These are phyloP conservation scores for Lasiosphaeria miniovina DNA, from an alignment of 495 filamentous ascomycete species.

Conservation along the genomic window DNA sequence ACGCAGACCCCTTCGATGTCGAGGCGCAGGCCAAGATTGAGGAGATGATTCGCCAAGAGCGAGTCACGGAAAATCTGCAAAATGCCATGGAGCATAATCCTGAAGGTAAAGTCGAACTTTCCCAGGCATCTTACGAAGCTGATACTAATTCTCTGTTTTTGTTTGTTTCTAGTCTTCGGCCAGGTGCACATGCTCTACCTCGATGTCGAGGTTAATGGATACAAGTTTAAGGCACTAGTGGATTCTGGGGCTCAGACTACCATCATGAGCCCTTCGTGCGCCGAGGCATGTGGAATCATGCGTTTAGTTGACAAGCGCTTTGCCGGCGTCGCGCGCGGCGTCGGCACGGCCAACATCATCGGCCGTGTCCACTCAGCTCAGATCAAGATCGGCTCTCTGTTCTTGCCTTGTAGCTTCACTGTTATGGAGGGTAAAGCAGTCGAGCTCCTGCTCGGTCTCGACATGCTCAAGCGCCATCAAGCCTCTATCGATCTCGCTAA, in stretches of 20 bases:
- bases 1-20: slow-evolving; percentile 86
- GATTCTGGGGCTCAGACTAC: slow-evolving; percentile 97
- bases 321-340: slow-evolving; percentile 84
- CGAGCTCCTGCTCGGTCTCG: slow-evolving; percentile 88
- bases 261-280: slow-evolving; percentile 95
- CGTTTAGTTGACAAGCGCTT: slow-evolving; percentile 91
- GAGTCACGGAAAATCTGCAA: slow-evolving; percentile 89
- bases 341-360: slow-evolving; percentile 90
- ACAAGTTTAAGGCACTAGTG: slow-evolving; percentile 91
- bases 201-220: slow-evolving; percentile 89
- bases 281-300: slow-evolving; percentile 91
- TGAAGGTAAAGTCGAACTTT: slow-evolving; percentile 61
- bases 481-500: slow-evolving; percentile 83
- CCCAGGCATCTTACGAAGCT: neutral
- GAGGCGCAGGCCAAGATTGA: slow-evolving; percentile 92
- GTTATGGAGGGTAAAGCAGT: slow-evolving; percentile 99
- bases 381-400: slow-evolving; percentile 86
- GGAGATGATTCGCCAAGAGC: slow-evolving; percentile 92
- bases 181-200: slow-evolving; percentile 95
- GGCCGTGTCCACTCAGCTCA: slow-evolving; percentile 92
- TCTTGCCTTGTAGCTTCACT: slow-evolving; percentile 93
- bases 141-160: neutral
- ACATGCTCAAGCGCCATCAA: slow-evolving; percentile 95
- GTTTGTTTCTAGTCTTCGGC: slow-evolving; percentile 66
- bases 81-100: slow-evolving; percentile 95